These are phyloP conservation scores for Triticum timopheevii DNA, from an alignment of 176 grass and related monocot species.

Conservation along the genomic window DNA sequence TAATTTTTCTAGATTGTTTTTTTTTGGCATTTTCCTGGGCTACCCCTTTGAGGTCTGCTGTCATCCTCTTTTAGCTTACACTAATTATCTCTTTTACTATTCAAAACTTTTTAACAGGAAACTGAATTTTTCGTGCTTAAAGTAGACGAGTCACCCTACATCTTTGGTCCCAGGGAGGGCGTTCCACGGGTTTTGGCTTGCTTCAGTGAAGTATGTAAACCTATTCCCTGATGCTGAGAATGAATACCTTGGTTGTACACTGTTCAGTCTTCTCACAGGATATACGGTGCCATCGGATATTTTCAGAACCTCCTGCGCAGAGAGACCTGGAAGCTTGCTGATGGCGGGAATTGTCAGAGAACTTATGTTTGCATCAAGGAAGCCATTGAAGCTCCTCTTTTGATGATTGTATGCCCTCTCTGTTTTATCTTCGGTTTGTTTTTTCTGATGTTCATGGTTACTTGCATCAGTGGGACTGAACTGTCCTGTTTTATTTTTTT, in stretches of 20 bases:
- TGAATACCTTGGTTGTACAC: not conserved
- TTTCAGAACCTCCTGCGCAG: constrained; percentile 79
- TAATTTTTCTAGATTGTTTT: too few relatives aligned
- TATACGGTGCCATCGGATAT: constrained; percentile 16
- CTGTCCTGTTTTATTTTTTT: not conserved
- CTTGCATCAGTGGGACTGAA: not conserved
- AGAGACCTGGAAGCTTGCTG: constrained; percentile 81
- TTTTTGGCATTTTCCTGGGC: too few relatives aligned
- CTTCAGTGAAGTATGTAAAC: constrained; percentile 77
- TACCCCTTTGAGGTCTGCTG: too few relatives aligned
- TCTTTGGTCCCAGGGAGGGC: constrained; percentile 75
- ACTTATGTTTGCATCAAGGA: constrained; percentile 96
- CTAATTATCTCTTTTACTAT: too few relatives aligned
- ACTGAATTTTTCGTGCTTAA: too few relatives aligned
- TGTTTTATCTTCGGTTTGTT: not conserved
- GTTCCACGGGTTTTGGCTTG: constrained; percentile 91
- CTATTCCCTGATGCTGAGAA: not conserved
- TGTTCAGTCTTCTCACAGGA: constrained; percentile 11
- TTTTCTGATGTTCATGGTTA: not conserved
- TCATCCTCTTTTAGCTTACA: too few relatives aligned
- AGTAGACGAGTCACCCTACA: too few relatives aligned
- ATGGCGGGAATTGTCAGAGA: constrained; percentile 85
- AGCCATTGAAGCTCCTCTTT: constrained; percentile 84
- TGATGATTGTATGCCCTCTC: constrained; percentile 67
- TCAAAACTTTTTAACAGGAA: too few relatives aligned